phyloP scores from a whole-genome alignment of 306 rosid genomes.

The Psophocarpus tetragonolobus region DNA sequence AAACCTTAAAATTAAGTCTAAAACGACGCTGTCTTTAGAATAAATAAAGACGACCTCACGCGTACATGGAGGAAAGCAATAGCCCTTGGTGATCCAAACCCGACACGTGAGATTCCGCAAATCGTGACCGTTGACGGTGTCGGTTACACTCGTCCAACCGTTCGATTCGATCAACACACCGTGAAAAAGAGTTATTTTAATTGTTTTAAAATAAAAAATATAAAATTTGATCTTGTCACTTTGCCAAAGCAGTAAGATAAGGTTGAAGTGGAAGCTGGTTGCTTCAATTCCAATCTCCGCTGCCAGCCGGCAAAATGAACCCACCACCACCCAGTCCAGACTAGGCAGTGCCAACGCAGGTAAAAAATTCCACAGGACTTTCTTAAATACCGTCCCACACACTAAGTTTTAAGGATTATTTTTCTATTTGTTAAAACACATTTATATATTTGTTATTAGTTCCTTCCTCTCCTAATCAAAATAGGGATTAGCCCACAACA shows the following conservation, averaged over 20 bases:
- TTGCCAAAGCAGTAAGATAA: not conserved
- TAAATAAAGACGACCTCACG: constrained; percentile 21
- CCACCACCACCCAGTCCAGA: too few relatives aligned
- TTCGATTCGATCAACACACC: not conserved
- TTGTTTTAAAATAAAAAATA: not conserved
- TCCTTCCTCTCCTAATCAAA: too few relatives aligned
- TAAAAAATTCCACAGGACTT: too few relatives aligned
- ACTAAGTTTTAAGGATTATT: too few relatives aligned
- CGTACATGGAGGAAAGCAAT: not conserved
- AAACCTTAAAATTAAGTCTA: not conserved
- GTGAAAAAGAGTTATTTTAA: not conserved
- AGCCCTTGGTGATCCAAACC: not conserved
- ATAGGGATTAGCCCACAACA: too few relatives aligned
- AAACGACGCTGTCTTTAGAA: constrained; percentile 1
- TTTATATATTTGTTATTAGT: too few relatives aligned
- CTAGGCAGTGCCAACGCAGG: too few relatives aligned
- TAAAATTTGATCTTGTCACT: not conserved
- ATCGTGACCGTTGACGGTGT: constrained; percentile 18
- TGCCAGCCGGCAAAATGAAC: constrained; percentile 23
- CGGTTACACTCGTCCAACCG: constrained; percentile 27
- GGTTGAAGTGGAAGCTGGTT: constrained; percentile 49
- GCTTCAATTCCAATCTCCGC: constrained; percentile 52
- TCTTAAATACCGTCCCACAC: too few relatives aligned
- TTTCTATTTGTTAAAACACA: too few relatives aligned
- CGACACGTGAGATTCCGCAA: constrained; percentile 37